Percentiles rank a stretch among this genome's conserved stretches.
These are phyloP conservation scores for Lachnellula hyalina DNA, from an alignment of 2,329 filamentous ascomycete genomes.

Conservation along the genomic window DNA sequence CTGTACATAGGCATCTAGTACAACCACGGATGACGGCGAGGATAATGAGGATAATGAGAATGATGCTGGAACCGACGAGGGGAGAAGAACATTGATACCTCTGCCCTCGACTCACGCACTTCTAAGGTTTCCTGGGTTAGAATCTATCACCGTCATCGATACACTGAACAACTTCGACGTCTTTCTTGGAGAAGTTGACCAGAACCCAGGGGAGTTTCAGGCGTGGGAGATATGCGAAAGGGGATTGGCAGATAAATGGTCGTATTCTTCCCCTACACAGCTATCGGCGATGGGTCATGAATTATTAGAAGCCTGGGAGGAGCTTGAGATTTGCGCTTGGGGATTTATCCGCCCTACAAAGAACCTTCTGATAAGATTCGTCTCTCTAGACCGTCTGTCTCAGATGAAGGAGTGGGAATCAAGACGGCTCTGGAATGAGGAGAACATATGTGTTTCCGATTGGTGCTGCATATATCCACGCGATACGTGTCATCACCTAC, in stretches of 20 bases:
- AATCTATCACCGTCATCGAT: not conserved
- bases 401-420: not conserved
- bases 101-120: not conserved
- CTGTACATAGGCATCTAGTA: too few relatives aligned
- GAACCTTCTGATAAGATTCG: not conserved
- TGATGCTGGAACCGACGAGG: too few relatives aligned
- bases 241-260: not conserved
- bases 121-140: not conserved
- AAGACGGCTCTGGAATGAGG: not conserved
- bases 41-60: too few relatives aligned
- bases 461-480: not conserved
- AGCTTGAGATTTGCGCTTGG: not conserved
- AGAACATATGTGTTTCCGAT: not conserved
- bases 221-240: not conserved
- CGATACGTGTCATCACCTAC: not conserved
- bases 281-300: not conserved
- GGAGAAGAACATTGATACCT: too few relatives aligned
- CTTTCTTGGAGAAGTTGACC: not conserved
- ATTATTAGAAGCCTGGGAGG: not conserved
- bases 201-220: not conserved
- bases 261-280: not conserved
- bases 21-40: too few relatives aligned
- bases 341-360: not conserved
- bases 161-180: not conserved
- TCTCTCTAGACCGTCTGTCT: not conserved